These are phyloP conservation scores for Ehretia macrophylla DNA, from an alignment of 257 asterid genomes.

Conservation along the genomic window DNA sequence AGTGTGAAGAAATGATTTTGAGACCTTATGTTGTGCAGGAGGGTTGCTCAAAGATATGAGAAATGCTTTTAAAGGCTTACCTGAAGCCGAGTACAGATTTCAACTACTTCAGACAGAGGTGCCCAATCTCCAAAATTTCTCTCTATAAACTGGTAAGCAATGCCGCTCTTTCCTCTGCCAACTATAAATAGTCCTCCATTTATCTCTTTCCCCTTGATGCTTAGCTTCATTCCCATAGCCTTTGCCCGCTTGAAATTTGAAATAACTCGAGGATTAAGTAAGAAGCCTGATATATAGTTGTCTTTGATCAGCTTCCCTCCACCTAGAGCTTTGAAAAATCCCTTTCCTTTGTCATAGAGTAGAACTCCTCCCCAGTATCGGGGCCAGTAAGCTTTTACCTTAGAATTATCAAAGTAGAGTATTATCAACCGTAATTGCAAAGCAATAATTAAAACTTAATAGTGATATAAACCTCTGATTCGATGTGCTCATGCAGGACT, in stretches of 20 bases:
- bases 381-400: slow-evolving; percentile 91
- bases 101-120: slow-evolving; percentile 66
- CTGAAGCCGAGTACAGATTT: slow-evolving; percentile 69
- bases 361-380: slow-evolving; percentile 84
- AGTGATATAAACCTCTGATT: slow-evolving; percentile 56
- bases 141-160: slow-evolving; percentile 79
- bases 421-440: slow-evolving; percentile 3
- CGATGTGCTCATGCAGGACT: slow-evolving; percentile 71
- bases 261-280: slow-evolving; percentile 71
- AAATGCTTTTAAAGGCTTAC: slow-evolving; percentile 28
- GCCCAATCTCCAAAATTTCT: slow-evolving; percentile 93
- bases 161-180: slow-evolving; percentile 71
- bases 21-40: not conserved
- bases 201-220: slow-evolving; percentile 80
- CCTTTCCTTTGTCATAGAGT: slow-evolving; percentile 57
- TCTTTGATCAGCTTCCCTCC: slow-evolving; percentile 85
- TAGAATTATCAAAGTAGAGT: slow-evolving; percentile 7
- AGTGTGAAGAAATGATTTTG: slow-evolving; percentile 8
- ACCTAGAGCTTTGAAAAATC: slow-evolving; percentile 73
- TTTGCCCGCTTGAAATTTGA: slow-evolving; percentile 80
- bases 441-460: not conserved
- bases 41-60: not conserved
- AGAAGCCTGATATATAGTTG: slow-evolving; percentile 71
- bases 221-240: slow-evolving; percentile 51
- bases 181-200: slow-evolving; percentile 78